Base-by-base conservation (phyloP, 306 rosid species). In the Phaseolus lunatus region DNA sequence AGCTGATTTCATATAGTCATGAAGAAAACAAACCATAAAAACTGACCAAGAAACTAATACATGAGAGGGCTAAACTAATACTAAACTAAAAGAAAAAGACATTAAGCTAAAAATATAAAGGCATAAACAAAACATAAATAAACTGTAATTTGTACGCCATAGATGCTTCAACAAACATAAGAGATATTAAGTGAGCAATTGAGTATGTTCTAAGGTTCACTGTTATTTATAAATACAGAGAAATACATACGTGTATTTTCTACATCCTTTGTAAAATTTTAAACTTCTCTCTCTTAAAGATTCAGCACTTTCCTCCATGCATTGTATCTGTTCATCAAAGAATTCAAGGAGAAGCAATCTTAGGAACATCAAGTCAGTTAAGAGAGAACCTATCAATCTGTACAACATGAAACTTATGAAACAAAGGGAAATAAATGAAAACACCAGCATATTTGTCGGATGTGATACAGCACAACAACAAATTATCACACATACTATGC, bases 281-380 rank as follows among this genome's bases (percentile, higher is more conserved):
- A 92, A 86, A 78, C 98, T 87, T 86, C 99, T 91, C 77, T 96
- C 99, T 85, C 99, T 84, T 86, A 96, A 81, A 64, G 93, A 89
- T 77, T 96, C 99, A 6, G 98, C 97, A 87, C 97, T 86, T 81
- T 96, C 99, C 94, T 96, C 99, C 97, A 96, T 79, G 90, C 96
- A 35, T 67, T 91, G 99, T 66, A 96, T 96, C 99, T 96, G 97
- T 76, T 76, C 73, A 75, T 70, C 80, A 85, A 85, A 76, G 50
- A 87, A 49, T 18, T 35, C 71, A 76, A 68, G 35, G 58, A 75
- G 62, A 68, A 31, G 76, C 45, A 75, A 57, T 52, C 33, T 76
- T 52, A 64, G 82, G 24, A 70, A 63, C 15, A 66, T 79, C 67
- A 73, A 35, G 22, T 54, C 62, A 61, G 76, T 52, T 59, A 70